Evolutionary conservation across 495 filamentous ascomycete species (phyloP), one percentile per base, ranked within the genome.

Genomic region (Penicillium soppii): DNA sequence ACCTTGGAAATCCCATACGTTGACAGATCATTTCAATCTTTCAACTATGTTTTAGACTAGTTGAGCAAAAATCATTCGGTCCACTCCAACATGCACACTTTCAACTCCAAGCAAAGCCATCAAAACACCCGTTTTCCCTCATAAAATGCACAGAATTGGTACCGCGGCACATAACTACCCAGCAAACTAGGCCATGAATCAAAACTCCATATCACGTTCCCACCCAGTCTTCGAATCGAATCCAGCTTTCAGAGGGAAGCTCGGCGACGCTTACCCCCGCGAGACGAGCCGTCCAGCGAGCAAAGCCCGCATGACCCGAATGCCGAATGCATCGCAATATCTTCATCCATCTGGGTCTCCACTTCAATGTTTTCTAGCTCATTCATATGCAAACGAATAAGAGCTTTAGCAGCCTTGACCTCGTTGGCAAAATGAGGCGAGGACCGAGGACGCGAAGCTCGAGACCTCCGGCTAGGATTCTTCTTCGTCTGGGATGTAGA

Each of bases 351-450:
- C 20, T 46, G 38, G 1, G 30, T 37, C 23, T 61, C 59, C 16
- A 43, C 51, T 10, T 35, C 25, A 2, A 38, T 43, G 3, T 41
- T 50, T 7, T 59, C 59, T 7, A 49, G 20, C 61, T 79, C 72
- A 53, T 75, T 70, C 56, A 76, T 75, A 41, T 78, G 75, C 39
- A 85, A 62, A 54, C 75, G 76, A 57, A 85, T 66, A 50, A 85
- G 62, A 38, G 81, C 67, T 62, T 81, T 70, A 16, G 82, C 82
- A 4, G 82, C 82, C 43, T 76, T 79, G 54, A 81, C 76, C 53
- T 82, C 80, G 17, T 53, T 44, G 1, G 47, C 43, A 25, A 67
- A 61, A 2, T 55, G 52, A 32, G 32, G 30, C 15, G 44, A 36
- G 7, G n/a, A 21, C 4, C 32, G 41, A 22, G 26, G 8, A 7